These are phyloP conservation scores for Petrea volubilis DNA, from an alignment of 257 asterid species.

Conservation along the genomic window DNA sequence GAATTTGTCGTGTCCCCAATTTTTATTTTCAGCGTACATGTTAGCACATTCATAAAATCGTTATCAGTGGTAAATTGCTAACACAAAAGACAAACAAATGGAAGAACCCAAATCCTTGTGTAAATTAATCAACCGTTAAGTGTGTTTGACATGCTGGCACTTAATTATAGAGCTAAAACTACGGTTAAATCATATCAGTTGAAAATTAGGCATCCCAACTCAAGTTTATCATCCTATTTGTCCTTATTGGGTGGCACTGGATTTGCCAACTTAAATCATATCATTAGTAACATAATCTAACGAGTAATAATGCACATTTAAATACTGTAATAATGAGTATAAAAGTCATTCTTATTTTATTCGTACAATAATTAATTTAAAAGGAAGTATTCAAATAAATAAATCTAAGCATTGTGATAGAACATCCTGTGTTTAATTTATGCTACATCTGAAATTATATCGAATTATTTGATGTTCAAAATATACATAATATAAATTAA, in stretches of 20 bases:
- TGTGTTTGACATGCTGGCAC: conserved; percentile 47
- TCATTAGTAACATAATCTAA: too few species aligned
- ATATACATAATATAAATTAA: too few species aligned
- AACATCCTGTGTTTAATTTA: too few species aligned
- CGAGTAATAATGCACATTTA: too few species aligned
- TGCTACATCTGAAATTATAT: too few species aligned
- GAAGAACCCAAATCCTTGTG: conserved; percentile 34
- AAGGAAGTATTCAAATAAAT: neutral
- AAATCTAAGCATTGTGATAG: too few species aligned
- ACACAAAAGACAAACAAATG: conserved; percentile 37
- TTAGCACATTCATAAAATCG: conserved; percentile 29
- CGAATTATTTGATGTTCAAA: too few species aligned
- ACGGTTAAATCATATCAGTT: conserved; percentile 24
- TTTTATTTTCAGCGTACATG: neutral
- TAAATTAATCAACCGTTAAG: conserved; percentile 35
- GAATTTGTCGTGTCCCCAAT: conserved; percentile 9
- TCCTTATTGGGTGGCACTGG: conserved; percentile 29
- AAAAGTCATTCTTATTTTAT: too few species aligned
- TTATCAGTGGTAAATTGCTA: conserved; percentile 23
- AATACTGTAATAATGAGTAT: too few species aligned
- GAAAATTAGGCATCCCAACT: conserved; percentile 42
- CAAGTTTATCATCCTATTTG: conserved; percentile 41
- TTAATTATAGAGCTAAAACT: conserved; percentile 23
- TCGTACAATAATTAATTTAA: neutral
- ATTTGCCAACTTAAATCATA: conserved; percentile 31